phyloP scores from a whole-genome alignment of 192 early-diverging fungal species.

The Coemansia javaensis region DNA sequence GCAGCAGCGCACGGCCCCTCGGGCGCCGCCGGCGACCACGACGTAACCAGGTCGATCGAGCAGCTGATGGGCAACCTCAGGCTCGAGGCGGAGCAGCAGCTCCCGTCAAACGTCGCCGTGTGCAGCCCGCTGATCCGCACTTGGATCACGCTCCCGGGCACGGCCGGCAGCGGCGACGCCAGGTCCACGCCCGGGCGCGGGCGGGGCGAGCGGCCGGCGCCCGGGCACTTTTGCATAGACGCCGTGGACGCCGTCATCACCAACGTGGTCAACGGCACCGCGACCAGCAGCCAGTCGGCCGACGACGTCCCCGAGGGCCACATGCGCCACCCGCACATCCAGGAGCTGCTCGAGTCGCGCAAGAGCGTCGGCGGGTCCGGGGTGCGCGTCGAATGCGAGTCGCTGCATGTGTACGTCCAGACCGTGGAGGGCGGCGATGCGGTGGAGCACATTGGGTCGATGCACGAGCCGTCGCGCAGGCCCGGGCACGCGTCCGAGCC shows the following conservation, averaged over 20 bases:
- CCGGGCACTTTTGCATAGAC: constrained; percentile 48
- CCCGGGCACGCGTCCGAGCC: not conserved
- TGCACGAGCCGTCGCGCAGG: constrained; percentile 22
- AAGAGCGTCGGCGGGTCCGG: constrained; percentile 45
- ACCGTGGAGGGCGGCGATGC: constrained; percentile 24
- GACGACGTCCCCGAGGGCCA: constrained; percentile 39
- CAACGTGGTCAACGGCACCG: constrained; percentile 48
- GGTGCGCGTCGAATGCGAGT: constrained; percentile 41
- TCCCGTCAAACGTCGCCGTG: constrained; percentile 36
- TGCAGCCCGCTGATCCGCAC: constrained; percentile 47
- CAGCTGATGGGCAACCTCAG: constrained; percentile 37
- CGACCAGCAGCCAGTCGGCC: constrained; percentile 40
- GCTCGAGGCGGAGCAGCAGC: constrained; percentile 17
- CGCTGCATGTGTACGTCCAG: constrained; percentile 30
- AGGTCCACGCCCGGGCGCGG: not conserved
- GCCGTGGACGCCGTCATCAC: constrained; percentile 47
- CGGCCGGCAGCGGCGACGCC: not conserved
- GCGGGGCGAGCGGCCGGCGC: constrained; percentile 12
- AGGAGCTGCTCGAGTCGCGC: constrained; percentile 48
- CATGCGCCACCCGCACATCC: constrained; percentile 46
- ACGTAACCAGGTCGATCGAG: constrained; percentile 38
- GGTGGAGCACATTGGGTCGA: constrained; percentile 31
- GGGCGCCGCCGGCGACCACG: not conserved
- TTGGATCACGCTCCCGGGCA: constrained; percentile 42
- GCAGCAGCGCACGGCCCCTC: not conserved